These are phyloP conservation scores for Ophiostoma ips DNA, from an alignment of 2,329 filamentous ascomycete species.

Conservation along the genomic window DNA sequence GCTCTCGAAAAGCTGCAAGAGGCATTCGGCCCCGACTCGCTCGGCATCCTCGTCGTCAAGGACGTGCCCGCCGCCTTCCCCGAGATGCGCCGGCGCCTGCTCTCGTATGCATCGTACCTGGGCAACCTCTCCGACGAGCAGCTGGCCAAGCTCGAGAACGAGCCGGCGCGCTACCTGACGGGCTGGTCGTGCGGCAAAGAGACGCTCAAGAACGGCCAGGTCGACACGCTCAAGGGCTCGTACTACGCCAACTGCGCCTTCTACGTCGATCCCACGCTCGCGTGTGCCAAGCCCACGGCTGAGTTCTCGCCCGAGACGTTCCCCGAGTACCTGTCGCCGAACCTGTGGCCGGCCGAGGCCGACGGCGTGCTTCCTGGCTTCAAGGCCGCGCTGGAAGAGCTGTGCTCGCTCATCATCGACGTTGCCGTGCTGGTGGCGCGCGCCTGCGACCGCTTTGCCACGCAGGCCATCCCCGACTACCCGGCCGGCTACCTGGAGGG, in stretches of 20 bases:
- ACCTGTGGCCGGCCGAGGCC: conserved; percentile 66
- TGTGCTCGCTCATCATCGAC: conserved; percentile 80
- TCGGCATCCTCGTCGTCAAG: conserved; percentile 89
- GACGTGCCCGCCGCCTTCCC: conserved; percentile 63
- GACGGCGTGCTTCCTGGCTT: conserved; percentile 61
- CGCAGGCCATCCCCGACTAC: conserved; percentile 65
- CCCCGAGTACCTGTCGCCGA: conserved; percentile 78
- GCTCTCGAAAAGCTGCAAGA: conserved; percentile 54
- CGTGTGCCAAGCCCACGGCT: conserved; percentile 45
- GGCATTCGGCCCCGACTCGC: conserved; percentile 79
- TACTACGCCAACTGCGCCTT: conserved; percentile 78
- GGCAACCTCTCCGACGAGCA: conserved; percentile 62
- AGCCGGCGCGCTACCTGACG: conserved; percentile 48
- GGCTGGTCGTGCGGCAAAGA: conserved; percentile 77
- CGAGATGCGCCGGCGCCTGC: conserved; percentile 54
- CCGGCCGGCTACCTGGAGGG: conserved; percentile 66
- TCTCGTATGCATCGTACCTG: conserved; percentile 82
- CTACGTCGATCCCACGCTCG: conserved; percentile 49
- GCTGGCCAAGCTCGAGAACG: conserved; percentile 49
- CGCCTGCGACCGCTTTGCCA: conserved; percentile 80
- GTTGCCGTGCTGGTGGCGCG: conserved; percentile 75
- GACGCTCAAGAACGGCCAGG: conserved; percentile 61
- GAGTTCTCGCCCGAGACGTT: conserved; percentile 50
- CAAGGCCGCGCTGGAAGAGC: conserved; percentile 52
- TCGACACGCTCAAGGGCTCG: conserved; percentile 69